Conservation (phyloP, 306 rosid species). For the Spatholobus suberectus region DNA sequence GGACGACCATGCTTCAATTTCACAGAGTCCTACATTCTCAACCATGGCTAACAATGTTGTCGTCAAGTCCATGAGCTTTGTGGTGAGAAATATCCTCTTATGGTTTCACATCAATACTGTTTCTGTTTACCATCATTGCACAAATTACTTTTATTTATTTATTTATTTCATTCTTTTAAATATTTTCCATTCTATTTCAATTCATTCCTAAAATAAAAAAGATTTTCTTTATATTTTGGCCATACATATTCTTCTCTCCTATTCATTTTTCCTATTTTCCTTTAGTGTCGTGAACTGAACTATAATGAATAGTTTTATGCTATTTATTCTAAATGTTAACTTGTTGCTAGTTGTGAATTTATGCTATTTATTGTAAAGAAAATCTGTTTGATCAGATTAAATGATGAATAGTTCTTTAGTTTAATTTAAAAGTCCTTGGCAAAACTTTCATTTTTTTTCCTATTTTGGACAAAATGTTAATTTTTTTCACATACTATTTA, state of each 20-base stretch:
- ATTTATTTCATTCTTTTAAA: not conserved
- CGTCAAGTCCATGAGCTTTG: constrained; percentile 62
- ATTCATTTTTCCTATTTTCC: not conserved
- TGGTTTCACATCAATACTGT: not conserved
- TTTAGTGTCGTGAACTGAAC: not conserved
- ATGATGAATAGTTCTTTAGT: not conserved
- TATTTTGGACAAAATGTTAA: not conserved
- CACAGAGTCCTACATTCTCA: constrained; percentile 69
- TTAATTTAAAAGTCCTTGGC: not conserved
- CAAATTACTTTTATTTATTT: not conserved
- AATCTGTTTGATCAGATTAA: not conserved
- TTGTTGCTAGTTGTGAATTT: not conserved
- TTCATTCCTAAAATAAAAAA: not conserved
- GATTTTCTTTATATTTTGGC: not conserved
- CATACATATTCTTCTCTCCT: not conserved
- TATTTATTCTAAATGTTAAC: not conserved
- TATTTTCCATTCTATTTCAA: not conserved
- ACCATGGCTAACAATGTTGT: constrained; percentile 59
- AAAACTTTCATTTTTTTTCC: not conserved
- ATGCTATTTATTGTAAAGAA: not conserved
- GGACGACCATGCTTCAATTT: constrained; percentile 61
- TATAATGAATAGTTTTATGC: not conserved
- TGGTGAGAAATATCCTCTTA: constrained; percentile 47
- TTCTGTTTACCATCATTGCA: not conserved
- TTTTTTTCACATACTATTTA: not conserved